Percentiles rank a stretch among this genome's conserved stretches.
phyloP scores from a whole-genome alignment of 1,284 basidiomycete species.

The Phylloporus sp. region DNA sequence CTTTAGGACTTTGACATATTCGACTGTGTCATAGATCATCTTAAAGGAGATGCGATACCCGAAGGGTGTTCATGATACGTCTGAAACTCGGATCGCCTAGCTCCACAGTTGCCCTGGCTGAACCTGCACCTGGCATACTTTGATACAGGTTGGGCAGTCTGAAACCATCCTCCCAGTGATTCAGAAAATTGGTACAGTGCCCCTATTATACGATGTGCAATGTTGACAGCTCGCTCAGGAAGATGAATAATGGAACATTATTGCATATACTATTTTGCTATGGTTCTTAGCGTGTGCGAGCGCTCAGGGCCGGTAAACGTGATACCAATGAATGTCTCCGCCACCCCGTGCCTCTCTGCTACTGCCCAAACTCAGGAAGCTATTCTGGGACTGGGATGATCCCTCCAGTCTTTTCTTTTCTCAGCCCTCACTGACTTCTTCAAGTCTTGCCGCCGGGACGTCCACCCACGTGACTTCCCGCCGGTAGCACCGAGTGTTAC shows the following conservation, averaged over 20 bases:
- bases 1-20: not conserved
- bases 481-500: too few species aligned
- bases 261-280: too few species aligned
- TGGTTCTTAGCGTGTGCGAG: conserved; percentile 2
- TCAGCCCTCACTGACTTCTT: conserved; percentile 24
- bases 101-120: too few species aligned
- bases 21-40: not conserved
- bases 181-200: too few species aligned
- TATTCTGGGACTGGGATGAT: conserved; percentile 8
- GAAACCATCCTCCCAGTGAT: not conserved
- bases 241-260: not conserved
- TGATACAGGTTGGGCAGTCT: conserved; percentile 22
- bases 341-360: conserved; percentile 1
- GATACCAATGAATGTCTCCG: not conserved
- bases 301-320: not conserved
- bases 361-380: conserved; percentile 26
- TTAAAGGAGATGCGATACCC: not conserved
- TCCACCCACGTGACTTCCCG: too few species aligned
- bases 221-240: not conserved
- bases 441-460: not conserved
- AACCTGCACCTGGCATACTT: conserved; percentile 26
- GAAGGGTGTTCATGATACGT: not conserved
- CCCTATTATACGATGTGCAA: not conserved
- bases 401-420: conserved; percentile 10
- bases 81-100: not conserved